Evolutionary conservation across 2,329 filamentous ascomycete species (phyloP).

Genomic region (Fusarium sp.): DNA sequence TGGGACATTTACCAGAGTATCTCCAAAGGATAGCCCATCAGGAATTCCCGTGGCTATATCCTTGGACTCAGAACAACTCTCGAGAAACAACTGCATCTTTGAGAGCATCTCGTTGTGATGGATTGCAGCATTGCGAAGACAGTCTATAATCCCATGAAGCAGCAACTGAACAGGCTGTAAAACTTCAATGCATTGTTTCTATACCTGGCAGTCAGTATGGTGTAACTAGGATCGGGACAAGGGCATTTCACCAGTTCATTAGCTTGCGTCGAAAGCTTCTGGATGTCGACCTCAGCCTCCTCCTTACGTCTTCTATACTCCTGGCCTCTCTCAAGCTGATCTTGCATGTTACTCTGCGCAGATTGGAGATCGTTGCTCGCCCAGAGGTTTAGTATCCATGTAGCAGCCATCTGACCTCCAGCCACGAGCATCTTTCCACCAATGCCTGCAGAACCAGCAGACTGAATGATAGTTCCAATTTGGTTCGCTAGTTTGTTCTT

Average conservation of each 20-base stretch:
- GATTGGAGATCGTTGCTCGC: neutral
- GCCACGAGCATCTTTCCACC: neutral
- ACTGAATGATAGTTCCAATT: neutral
- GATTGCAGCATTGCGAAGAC: neutral
- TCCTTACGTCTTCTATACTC: neutral
- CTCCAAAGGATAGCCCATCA: neutral
- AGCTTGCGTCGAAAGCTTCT: neutral
- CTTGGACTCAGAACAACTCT: neutral
- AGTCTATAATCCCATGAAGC: neutral
- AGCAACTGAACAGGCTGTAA: neutral
- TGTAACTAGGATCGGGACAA: rapidly evolving
- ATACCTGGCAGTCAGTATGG: neutral
- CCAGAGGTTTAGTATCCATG: neutral
- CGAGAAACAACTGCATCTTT: neutral
- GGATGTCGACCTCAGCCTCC: neutral
- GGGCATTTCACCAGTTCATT: neutral
- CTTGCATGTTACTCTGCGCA: neutral
- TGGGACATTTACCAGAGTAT: neutral
- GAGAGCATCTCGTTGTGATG: neutral
- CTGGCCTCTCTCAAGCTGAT: neutral
- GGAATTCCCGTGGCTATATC: neutral
- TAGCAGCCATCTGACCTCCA: neutral
- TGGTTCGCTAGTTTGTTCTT: neutral
- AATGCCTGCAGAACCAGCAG: neutral
- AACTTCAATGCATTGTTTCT: neutral